Percentiles rank a stretch among this genome's conserved stretches.
Conservation (phyloP, 148 eudicot genomes). For the Chenopodium formosanum region DNA sequence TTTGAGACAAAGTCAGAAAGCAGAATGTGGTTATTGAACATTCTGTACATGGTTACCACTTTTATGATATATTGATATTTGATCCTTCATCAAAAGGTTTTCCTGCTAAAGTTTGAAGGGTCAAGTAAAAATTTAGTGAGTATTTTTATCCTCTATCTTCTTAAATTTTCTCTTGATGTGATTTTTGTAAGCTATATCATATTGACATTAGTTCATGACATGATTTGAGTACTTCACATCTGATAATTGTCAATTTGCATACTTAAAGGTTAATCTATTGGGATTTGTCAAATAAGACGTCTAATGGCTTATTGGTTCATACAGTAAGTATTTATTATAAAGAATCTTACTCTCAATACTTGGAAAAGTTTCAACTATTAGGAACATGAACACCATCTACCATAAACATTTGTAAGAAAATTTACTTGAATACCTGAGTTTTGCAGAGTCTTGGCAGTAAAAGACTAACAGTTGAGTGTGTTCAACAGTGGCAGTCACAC, state of each 20-base stretch:
- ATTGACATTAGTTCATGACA: neutral
- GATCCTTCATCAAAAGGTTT: neutral
- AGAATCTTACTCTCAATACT: too few species aligned
- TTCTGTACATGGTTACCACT: neutral
- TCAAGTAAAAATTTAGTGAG: neutral
- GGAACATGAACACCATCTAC: neutral
- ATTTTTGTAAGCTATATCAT: neutral
- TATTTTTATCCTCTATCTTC: too few species aligned
- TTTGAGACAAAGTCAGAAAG: neutral
- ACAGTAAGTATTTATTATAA: neutral
- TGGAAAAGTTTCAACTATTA: neutral
- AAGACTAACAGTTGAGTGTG: too few species aligned
- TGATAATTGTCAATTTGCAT: neutral
- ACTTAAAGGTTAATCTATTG: neutral
- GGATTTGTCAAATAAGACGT: neutral
- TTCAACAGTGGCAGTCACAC: too few species aligned
- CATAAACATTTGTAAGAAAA: neutral
- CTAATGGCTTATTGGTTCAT: neutral
- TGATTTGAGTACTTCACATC: neutral
- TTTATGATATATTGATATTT: too few species aligned
- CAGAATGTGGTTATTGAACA: neutral
- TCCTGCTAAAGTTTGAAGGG: neutral
- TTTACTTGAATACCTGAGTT: neutral
- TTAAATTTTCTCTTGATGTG: too few species aligned
- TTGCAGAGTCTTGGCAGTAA: too few species aligned